These are phyloP conservation scores for Hypoxylon sp. DNA, from an alignment of 2,329 filamentous ascomycete species.

Conservation along the genomic window DNA sequence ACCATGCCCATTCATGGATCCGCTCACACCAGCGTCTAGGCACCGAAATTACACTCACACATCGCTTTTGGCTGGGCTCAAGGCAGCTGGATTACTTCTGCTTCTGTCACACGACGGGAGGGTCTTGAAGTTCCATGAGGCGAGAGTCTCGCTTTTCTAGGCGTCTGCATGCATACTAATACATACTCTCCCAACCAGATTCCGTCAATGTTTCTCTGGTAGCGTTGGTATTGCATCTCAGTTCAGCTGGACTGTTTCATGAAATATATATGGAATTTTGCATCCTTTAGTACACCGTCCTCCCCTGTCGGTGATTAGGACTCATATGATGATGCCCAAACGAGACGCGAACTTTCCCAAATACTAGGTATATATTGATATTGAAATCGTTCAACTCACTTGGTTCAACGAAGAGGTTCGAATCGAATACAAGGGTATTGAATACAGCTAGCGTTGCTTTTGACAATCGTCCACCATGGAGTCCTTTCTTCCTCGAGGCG, in stretches of 20 bases:
- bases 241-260: background rate
- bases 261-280: slow-evolving; percentile 1
- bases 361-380: background rate
- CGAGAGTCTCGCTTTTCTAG: slow-evolving; percentile 18
- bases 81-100: slow-evolving; percentile 39
- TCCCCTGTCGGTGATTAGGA: slow-evolving; percentile 10
- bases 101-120: slow-evolving; percentile 9
- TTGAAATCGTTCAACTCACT: background rate
- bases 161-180: slow-evolving; percentile 9
- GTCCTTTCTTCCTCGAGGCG: slow-evolving; percentile 64
- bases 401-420: background rate
- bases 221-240: slow-evolving; percentile 4
- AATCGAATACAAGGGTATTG: background rate
- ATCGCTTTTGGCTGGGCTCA: slow-evolving; percentile 17
- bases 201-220: slow-evolving; percentile 15
- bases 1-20: slow-evolving; percentile 12
- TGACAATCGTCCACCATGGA: slow-evolving; percentile 58
- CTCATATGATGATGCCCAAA: slow-evolving; percentile 5
- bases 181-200: background rate
- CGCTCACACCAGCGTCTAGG: slow-evolving; percentile 27
- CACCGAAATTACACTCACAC: slow-evolving; percentile 39
- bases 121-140: slow-evolving; percentile 16
- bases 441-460: background rate
- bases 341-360: background rate
- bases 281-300: background rate